Base-by-base conservation (phyloP, 1,139 yeast species). In the Sugiyamaella sp. region DNA sequence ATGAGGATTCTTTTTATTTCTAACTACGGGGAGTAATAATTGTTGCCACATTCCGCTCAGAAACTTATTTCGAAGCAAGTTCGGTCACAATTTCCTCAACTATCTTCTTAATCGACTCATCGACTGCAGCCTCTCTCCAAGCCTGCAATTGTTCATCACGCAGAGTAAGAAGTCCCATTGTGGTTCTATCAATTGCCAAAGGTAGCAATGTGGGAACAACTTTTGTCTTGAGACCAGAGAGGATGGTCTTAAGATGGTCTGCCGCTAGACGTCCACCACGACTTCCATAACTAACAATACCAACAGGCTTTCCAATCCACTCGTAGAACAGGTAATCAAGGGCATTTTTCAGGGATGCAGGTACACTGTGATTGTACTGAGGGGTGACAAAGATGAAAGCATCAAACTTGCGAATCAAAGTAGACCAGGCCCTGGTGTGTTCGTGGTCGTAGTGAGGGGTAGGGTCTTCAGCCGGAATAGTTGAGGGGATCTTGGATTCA, bases 321-420 rank as follows among this genome's bases (percentile, higher is more conserved):
- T 71, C 74, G 22, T 58, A 45, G 46, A 46, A 70, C 33, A 71
- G 55, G 45, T 63, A 64, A 53, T 71, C 74, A 16, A 71, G 45
- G 6, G 71, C 71, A 50, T 69, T 70, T 56, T 71, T 70, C 42
- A 71, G 57, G n/a, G 58, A 60, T 1, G 72, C 72, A 14, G 74
- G 72, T 48, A 61, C 61, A 12, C 71, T 65, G 59, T 68, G 60
- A 52, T 71, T 71, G 58, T 71, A 71, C 55, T 70, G 68, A 5
- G 74, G 73, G n/a, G 67, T 51, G 4, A 71, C 66, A 45, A 71
- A 63, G n/a, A 70, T 60, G 54, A 62, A 63, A 3, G 59, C 71
- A 42, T 61, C 62, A 14, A 21, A 42, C 19, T 38, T 33, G 10
- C 29, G 16, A 10, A 54, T 45, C 12, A 20, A 29, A 4, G 38